Percentiles rank a stretch among this genome's conserved stretches.
These are phyloP conservation scores for Trichothecium roseum DNA, from an alignment of 2,329 filamentous ascomycete genomes.

Conservation along the genomic window DNA sequence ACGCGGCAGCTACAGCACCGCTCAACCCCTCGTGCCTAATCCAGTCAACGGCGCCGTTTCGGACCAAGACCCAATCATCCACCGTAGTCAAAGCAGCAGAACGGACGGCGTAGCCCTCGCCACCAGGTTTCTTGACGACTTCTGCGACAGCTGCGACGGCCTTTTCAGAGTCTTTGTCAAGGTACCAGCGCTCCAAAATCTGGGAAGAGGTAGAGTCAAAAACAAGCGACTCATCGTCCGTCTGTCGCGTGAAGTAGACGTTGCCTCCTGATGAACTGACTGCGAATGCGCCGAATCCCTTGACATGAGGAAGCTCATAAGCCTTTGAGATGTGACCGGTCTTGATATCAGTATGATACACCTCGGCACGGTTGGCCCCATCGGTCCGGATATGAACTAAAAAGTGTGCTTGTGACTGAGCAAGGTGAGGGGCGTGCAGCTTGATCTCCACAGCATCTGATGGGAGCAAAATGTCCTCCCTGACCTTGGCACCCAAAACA, in stretches of 20 bases:
- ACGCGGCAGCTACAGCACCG: slow-evolving; percentile 69
- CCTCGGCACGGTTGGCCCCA: slow-evolving; percentile 66
- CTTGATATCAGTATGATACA: slow-evolving; percentile 73
- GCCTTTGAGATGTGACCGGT: slow-evolving; percentile 60
- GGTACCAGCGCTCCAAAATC: slow-evolving; percentile 64
- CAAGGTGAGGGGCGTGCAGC: slow-evolving; percentile 64
- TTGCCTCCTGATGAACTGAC: slow-evolving; percentile 69
- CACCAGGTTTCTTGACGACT: slow-evolving; percentile 59
- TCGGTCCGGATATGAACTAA: slow-evolving; percentile 69
- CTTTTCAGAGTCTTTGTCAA: slow-evolving; percentile 31
- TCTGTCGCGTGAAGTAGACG: slow-evolving; percentile 81
- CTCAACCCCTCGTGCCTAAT: slow-evolving; percentile 70
- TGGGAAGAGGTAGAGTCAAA: slow-evolving; percentile 68
- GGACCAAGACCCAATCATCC: slow-evolving; percentile 72
- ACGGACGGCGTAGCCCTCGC: slow-evolving; percentile 63
- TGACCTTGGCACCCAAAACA: slow-evolving; percentile 51
- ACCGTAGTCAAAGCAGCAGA: slow-evolving; percentile 58
- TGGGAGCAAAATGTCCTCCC: slow-evolving; percentile 42
- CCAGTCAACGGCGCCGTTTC: slow-evolving; percentile 77
- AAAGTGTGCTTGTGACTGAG: slow-evolving; percentile 70
- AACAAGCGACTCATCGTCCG: slow-evolving; percentile 61
- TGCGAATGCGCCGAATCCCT: slow-evolving; percentile 65
- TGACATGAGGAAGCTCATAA: slow-evolving; percentile 65
- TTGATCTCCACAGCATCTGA: slow-evolving; percentile 40
- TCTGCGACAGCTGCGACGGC: slow-evolving; percentile 68